phyloP scores from a whole-genome alignment of 441 rosid species.

The Manihot esculenta region DNA sequence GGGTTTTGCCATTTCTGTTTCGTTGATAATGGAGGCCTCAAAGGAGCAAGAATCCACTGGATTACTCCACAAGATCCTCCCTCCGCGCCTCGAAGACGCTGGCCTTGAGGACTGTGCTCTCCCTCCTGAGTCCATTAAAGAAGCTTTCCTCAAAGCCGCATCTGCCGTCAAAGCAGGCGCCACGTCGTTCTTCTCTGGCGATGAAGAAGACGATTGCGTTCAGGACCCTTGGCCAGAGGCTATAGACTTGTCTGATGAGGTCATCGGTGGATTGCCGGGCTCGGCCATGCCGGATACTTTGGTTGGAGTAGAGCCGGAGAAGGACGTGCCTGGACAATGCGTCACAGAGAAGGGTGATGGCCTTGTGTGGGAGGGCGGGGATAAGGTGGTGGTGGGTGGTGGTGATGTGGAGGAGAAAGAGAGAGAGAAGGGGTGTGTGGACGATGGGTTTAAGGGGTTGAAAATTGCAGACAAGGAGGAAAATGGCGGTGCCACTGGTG shows the following conservation, averaged over 20 bases:
- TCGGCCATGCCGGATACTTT: conserved; percentile 30
- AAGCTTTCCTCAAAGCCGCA: conserved; percentile 78
- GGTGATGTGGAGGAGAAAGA: conserved; percentile 23
- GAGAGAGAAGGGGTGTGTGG: conserved; percentile 31
- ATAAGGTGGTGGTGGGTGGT: conserved; percentile 30
- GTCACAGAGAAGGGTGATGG: conserved; percentile 38
- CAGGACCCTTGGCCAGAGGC: conserved; percentile 40
- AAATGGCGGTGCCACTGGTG: background rate
- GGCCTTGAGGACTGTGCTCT: conserved; percentile 86
- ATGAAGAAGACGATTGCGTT: conserved; percentile 37
- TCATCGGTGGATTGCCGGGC: background rate
- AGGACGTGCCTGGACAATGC: conserved; percentile 30
- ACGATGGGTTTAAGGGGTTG: conserved; percentile 43
- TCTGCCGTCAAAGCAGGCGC: conserved; percentile 59
- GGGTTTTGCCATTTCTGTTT: background rate
- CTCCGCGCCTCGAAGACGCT: conserved; percentile 75
- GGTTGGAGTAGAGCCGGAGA: conserved; percentile 23
- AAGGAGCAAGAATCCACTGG: conserved; percentile 30
- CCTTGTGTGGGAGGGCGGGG: conserved; percentile 28
- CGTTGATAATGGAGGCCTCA: conserved; percentile 40
- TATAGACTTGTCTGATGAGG: conserved; percentile 17
- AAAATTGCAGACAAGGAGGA: conserved; percentile 29
- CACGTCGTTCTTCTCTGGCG: conserved; percentile 34
- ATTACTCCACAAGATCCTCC: conserved; percentile 48
- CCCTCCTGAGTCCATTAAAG: conserved; percentile 65